Evolutionary conservation across 129 eudicot genomes (phyloP).

Genomic region (Flaveria ramosissima): DNA sequence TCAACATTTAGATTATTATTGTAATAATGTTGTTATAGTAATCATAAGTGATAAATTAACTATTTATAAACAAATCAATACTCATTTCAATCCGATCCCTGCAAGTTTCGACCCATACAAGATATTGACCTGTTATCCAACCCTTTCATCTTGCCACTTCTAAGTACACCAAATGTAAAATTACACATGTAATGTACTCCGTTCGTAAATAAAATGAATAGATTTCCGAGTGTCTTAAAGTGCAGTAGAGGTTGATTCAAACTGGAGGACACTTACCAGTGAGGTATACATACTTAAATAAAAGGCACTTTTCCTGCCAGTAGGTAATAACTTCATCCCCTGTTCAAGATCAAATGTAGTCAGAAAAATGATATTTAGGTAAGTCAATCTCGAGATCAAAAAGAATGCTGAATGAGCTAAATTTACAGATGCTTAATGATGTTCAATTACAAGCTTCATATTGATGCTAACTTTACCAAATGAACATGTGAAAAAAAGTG

Average conservation of each 20-base stretch:
- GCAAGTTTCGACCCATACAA: neutral
- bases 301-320: slow-evolving; percentile 84
- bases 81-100: neutral
- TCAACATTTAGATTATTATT: no score
- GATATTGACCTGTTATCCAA: neutral
- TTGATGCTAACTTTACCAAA: slow-evolving; percentile 7
- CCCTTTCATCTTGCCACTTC: neutral
- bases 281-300: slow-evolving; percentile 71
- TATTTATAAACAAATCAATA: no score
- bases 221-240: neutral
- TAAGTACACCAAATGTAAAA: neutral
- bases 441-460: neutral
- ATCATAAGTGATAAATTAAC: no score
- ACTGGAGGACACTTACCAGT: slow-evolving; percentile 47
- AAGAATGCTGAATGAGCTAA: neutral
- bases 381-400: neutral
- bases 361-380: neutral
- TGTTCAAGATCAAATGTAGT: slow-evolving; percentile 29
- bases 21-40: no score
- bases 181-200: neutral
- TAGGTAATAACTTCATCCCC: slow-evolving; percentile 96
- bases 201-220: neutral
- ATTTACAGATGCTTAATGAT: neutral
- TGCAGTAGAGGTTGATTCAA: neutral
- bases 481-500: neutral